Percentiles rank a stretch among this genome's conserved stretches.
Conservation (phyloP, 768 basidiomycete species). For the Filobasidium wieringae region DNA sequence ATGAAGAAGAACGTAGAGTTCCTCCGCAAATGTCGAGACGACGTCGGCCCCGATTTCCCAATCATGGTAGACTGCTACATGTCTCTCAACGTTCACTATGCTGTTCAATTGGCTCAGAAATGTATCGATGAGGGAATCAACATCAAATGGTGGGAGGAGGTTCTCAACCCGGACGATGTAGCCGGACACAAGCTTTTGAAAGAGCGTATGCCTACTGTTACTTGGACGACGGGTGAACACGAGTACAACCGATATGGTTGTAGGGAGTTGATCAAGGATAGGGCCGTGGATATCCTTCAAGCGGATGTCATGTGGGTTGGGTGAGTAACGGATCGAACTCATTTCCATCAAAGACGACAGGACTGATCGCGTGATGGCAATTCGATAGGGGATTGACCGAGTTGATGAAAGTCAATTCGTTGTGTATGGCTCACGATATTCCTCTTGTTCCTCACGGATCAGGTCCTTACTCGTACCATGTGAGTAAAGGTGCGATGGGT, state of each 20-base stretch:
- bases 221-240: conserved; percentile 42
- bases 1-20: conserved; percentile 40
- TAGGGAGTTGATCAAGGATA: conserved; percentile 40
- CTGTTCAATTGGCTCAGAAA: conserved; percentile 35
- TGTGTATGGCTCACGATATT: conserved; percentile 45
- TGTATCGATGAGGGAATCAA: conserved; percentile 38
- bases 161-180: conserved; percentile 40
- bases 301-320: conserved; percentile 41
- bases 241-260: conserved; percentile 40
- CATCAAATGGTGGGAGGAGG: conserved; percentile 42
- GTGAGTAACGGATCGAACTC: conserved; percentile 3
- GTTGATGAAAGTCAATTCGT: conserved; percentile 38
- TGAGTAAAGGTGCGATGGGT: no score
- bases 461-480: conserved; percentile 43
- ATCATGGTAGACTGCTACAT: conserved; percentile 42
- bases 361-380: background rate
- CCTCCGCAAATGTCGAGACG: conserved; percentile 32
- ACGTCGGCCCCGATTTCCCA: conserved; percentile 39
- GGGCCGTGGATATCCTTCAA: conserved; percentile 40
- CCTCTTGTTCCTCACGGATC: conserved; percentile 46
- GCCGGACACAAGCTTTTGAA: conserved; percentile 33
- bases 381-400: conserved; percentile 35
- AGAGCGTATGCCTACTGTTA: conserved; percentile 37
- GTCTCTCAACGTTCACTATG: conserved; percentile 33
- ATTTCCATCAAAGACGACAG: background rate